A percentile compares a stretch with the other conserved stretches of the same genome.
Conservation (phyloP, 768 basidiomycete genomes). For the Kwoniella bestiolae region DNA sequence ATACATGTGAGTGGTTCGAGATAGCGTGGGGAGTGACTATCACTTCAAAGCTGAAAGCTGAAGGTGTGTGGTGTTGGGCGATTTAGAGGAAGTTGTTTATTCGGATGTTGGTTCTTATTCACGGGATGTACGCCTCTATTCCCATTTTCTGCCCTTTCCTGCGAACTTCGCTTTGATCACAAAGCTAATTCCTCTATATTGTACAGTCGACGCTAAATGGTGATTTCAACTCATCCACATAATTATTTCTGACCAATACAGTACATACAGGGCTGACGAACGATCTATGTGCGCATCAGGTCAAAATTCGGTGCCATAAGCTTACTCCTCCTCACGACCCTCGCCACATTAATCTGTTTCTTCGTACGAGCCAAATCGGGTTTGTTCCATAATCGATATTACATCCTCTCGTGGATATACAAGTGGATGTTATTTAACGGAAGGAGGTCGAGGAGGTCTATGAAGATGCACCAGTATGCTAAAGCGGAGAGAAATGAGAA, state of each 20-base stretch:
- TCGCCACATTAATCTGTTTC: slow-evolving; percentile 25
- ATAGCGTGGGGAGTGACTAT: neutral
- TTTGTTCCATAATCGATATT: slow-evolving; percentile 11
- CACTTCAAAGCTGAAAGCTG: too few relatives aligned
- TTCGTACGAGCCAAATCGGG: slow-evolving; percentile 27
- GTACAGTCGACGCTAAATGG: slow-evolving; percentile 30
- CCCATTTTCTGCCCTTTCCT: neutral
- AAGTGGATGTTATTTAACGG: slow-evolving; percentile 11
- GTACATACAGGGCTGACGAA: neutral
- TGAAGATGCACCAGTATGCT: slow-evolving; percentile 7
- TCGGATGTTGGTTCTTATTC: slow-evolving; percentile 42
- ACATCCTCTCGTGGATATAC: slow-evolving; percentile 5
- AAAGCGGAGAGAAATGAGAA: slow-evolving; percentile 14
- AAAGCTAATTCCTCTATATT: neutral
- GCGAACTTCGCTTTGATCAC: neutral
- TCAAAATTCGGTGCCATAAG: slow-evolving; percentile 45
- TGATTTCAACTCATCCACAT: neutral
- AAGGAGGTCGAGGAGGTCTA: neutral
- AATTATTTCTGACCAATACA: neutral
- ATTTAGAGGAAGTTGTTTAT: slow-evolving; percentile 44
- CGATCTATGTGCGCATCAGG: slow-evolving; percentile 12
- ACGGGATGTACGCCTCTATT: slow-evolving; percentile 41
- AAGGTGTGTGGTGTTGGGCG: too few relatives aligned
- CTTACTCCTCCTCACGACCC: slow-evolving; percentile 20
- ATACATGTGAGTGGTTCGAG: slow-evolving; percentile 35